phyloP scores from a whole-genome alignment of 2,329 filamentous ascomycete genomes.

The Periconia sp. region DNA sequence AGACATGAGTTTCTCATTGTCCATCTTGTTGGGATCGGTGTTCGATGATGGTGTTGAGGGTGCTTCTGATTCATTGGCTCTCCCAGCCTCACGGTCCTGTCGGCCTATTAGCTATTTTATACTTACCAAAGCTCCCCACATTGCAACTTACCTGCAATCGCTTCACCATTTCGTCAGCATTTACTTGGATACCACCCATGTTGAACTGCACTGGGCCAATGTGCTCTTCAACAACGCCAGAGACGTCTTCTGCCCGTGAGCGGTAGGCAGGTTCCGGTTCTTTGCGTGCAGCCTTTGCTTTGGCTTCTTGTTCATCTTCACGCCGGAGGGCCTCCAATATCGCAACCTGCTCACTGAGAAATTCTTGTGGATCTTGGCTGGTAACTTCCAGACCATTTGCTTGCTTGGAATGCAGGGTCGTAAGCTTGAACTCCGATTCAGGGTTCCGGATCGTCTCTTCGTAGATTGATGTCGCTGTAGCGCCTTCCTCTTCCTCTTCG shows the following conservation, averaged over 20 bases:
- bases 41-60: constrained; percentile 22
- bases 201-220: constrained; percentile 97
- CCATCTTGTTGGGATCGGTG: constrained; percentile 35
- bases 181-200: constrained; percentile 94
- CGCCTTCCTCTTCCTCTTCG: constrained; percentile 32
- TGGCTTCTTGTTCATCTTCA: constrained; percentile 61
- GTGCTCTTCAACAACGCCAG: constrained; percentile 56
- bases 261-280: constrained; percentile 32
- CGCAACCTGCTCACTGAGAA: constrained; percentile 74
- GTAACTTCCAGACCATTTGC: constrained; percentile 60
- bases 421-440: constrained; percentile 53
- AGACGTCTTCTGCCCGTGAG: constrained; percentile 28
- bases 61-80: constrained; percentile 27
- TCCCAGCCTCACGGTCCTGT: constrained; percentile 42
- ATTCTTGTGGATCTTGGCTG: constrained; percentile 74
- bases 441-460: constrained; percentile 80
- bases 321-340: constrained; percentile 67
- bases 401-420: constrained; percentile 47
- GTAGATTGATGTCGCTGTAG: constrained; percentile 70
- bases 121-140: too few species aligned
- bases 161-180: constrained; percentile 90
- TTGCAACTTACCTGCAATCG: constrained; percentile 69
- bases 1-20: constrained; percentile 43
- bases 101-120: constrained; percentile 11
- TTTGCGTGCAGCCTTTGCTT: constrained; percentile 42